A percentile compares a stretch with the other conserved stretches of the same genome.
Conservation (phyloP, 352 stramenopile species). For the Plasmopara muralis region DNA sequence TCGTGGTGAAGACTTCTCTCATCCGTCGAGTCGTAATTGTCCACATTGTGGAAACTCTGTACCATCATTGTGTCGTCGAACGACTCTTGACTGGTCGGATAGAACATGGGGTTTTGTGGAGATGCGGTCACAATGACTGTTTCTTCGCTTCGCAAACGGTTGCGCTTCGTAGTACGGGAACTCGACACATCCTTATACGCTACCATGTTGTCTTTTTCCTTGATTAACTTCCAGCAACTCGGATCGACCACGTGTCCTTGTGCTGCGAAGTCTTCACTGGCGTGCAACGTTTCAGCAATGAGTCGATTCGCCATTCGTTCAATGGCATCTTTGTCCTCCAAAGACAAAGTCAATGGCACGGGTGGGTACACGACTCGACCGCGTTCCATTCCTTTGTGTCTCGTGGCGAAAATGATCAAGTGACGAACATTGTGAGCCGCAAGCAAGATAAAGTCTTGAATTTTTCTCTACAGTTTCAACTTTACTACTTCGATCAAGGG, state of each 20-base stretch:
- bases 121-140: conserved; percentile 24
- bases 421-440: conserved; percentile 8
- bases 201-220: conserved; percentile 39
- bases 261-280: conserved; percentile 39
- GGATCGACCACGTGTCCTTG: conserved; percentile 23
- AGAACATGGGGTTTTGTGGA: conserved; percentile 20
- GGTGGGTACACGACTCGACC: conserved; percentile 11
- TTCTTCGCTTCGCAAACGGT: conserved; percentile 31
- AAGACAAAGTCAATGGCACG: conserved; percentile 19
- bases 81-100: conserved; percentile 13
- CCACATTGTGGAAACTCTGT: conserved; percentile 10
- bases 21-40: conserved; percentile 18
- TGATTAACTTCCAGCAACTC: conserved; percentile 41
- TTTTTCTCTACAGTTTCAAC: neutral
- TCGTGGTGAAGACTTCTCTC: conserved; percentile 18
- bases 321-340: conserved; percentile 39
- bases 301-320: conserved; percentile 37
- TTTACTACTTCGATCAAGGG: neutral
- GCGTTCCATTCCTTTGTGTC: conserved; percentile 14
- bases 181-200: conserved; percentile 36
- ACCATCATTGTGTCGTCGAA: conserved; percentile 6
- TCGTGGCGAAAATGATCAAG: conserved; percentile 3
- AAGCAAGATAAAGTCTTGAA: neutral
- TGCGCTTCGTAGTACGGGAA: conserved; percentile 9
- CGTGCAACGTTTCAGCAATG: conserved; percentile 45